A percentile compares a stretch with the other conserved stretches of the same genome.
phyloP scores from a whole-genome alignment of 2,329 filamentous ascomycete genomes.

The Penicillium sp. region DNA sequence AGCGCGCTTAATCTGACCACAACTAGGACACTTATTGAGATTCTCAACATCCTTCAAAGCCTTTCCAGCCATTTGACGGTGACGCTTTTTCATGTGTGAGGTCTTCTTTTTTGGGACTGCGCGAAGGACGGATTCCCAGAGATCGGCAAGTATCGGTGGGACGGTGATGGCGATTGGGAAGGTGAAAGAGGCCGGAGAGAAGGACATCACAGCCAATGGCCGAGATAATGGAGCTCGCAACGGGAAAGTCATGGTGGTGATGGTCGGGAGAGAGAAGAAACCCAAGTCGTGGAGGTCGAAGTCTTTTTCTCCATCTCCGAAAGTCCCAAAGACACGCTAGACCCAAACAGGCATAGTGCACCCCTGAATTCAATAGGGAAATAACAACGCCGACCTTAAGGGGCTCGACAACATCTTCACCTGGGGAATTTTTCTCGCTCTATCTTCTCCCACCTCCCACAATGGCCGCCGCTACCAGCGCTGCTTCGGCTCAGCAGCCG shows the following conservation, averaged over 20 bases:
- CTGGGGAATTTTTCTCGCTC: constrained; percentile 11
- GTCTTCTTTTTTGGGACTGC: constrained; percentile 99
- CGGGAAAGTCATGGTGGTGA: constrained; percentile 26
- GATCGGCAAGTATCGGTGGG: constrained; percentile 65
- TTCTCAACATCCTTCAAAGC: constrained; percentile 83
- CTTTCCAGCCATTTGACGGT: constrained; percentile 92
- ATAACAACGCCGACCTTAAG: constrained; percentile 19
- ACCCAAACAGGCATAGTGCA: constrained; percentile 27
- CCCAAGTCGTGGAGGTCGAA: too few relatives aligned
- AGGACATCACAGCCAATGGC: constrained; percentile 16
- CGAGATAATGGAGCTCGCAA: constrained; percentile 18
- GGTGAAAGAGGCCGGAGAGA: constrained; percentile 35
- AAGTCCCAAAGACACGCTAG: constrained; percentile 22
- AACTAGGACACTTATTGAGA: constrained; percentile 82
- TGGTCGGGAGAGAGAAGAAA: neutral
- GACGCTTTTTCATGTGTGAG: constrained; percentile 89
- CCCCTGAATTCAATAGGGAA: constrained; percentile 34
- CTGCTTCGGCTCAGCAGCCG: constrained; percentile 41
- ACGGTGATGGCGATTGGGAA: constrained; percentile 55
- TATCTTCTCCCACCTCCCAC: constrained; percentile 32
- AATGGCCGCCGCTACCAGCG: constrained; percentile 63
- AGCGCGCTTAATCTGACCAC: constrained; percentile 78
- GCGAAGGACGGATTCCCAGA: constrained; percentile 88
- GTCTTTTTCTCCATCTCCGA: too few relatives aligned
- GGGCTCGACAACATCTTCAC: constrained; percentile 13